These are phyloP conservation scores for Leccinum longicurvipes DNA, from an alignment of 768 basidiomycete species.

Conservation along the genomic window DNA sequence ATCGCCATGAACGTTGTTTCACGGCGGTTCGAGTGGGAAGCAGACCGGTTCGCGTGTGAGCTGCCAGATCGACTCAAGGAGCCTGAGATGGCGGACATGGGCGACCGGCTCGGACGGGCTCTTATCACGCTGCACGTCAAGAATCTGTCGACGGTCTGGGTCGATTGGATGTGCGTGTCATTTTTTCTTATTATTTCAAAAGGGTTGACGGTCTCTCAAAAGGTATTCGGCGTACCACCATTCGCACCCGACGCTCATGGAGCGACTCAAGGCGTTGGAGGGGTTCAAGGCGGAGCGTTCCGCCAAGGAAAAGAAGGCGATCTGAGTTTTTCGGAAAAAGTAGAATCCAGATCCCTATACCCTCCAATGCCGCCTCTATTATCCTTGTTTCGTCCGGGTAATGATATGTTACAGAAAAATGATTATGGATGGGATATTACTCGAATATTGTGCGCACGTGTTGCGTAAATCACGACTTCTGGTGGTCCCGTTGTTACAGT, in stretches of 20 bases:
- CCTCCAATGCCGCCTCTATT: not conserved
- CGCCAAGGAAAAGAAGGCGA: conserved; percentile 25
- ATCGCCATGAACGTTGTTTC: conserved; percentile 80
- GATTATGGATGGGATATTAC: not conserved
- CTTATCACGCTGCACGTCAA: conserved; percentile 85
- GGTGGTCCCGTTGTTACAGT: not conserved
- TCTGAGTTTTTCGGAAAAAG: not conserved
- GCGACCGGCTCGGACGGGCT: conserved; percentile 77
- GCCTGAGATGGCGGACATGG: conserved; percentile 77
- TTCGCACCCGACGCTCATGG: conserved; percentile 91
- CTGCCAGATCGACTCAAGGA: conserved; percentile 46
- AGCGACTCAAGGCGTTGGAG: conserved; percentile 82
- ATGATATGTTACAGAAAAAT: not conserved
- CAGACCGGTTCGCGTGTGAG: conserved; percentile 83
- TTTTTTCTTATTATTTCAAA: not conserved
- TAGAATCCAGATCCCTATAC: not conserved
- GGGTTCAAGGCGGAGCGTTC: conserved; percentile 47
- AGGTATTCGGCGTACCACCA: conserved; percentile 96
- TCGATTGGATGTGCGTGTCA: conserved; percentile 72
- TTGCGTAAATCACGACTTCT: not conserved
- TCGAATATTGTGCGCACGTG: no score
- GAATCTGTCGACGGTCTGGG: conserved; percentile 91
- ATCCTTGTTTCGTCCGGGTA: not conserved
- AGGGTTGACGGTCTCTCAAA: not conserved
- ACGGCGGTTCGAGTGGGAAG: conserved; percentile 88